Evolutionary conservation across 2,329 filamentous ascomycete species (phyloP), one percentile per base, ranked within the genome.

Genomic region (Seiridium unicorne): DNA sequence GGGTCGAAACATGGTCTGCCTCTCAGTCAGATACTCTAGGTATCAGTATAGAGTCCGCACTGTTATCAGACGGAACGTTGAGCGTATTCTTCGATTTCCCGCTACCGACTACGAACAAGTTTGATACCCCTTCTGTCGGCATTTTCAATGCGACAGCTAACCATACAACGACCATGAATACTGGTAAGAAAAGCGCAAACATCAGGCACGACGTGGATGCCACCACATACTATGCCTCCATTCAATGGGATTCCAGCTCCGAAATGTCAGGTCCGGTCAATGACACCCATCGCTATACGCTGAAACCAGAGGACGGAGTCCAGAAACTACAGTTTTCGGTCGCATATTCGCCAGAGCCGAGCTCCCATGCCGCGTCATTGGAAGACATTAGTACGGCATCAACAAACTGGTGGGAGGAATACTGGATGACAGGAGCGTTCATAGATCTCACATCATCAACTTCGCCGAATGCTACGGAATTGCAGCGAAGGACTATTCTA

Each of bases 121-220:
- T 84, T 59, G 81, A 84, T 44, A 80, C 80, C 2, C 81, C 82
- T 1, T 84, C 80, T 61, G 81, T 85, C 1, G 82, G 82, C 1
- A 68, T 81, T 4, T 83, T 79, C 70, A 81, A 83, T 65, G 76
- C 75, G 4, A 79, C 80, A 0, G 68, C 69, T 5, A 75, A 75
- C 11, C 80, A 84, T 62, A 74, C 66, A 2, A 83, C 81, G 0
- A 67, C 60, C 0, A 63, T 82, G 1, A 61, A 65, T 9, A 61
- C 59, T 3, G 69, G 66, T 10, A 57, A 64, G 0, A 66, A 66
- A 31, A 67, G 68, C 13, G 79, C 77, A 26, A 71, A 62, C 2
- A 79, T 83, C 54, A 70, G 68, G 42, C 80, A 83, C 62, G 74
- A 73, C 5, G 63, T 83, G 8, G 77, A 78, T 58, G 70, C 72